Evolutionary conservation across 352 stramenopile genomes (phyloP), one percentile per base, ranked within the genome.

Genomic region (Blastocystis sp.): DNA sequence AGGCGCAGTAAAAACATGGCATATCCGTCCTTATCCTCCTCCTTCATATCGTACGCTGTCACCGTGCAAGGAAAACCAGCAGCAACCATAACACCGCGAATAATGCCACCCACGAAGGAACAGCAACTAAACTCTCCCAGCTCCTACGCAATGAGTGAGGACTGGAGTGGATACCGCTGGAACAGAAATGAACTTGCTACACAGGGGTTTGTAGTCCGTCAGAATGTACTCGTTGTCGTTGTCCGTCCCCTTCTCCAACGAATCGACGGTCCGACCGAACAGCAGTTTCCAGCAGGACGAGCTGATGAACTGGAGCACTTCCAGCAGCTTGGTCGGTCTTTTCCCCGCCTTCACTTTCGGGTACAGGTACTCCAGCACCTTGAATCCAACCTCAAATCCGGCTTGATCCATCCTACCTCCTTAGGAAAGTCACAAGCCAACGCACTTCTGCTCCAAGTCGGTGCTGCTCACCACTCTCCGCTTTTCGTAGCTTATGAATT

Each of bases 51-150:
- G 29, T 85, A 85, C 4, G 74, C 74, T 3, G 74, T 85, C 31
- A 85, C 74, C 9, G 74, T 51, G 41, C 74, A 85, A n/a, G 74
- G 74, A 85, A 67, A 85, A 51, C 74, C 74, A 24, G 74, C 74
- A 4, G 51, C 45, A 55, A 69, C 50, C 60, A 85, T 67, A n/a
- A 85, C 29, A n/a, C 74, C 74, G 19, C 74, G 74, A 39, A 85
- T 85, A 6, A 85, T 85, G 1, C 74, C 74, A 29, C 74, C 74
- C 31, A 85, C 74, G 70, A 70, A 85, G 1, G 74, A 85, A 26
- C 74, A 85, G 55, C 74, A 85, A 69, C 74, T 85, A 39, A 85
- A 85, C 74, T 85, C 74, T 26, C 74, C 74, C n/a, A 85, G 61
- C 26, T 85, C 74, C 55, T 77, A 77, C 0, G 33, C 10, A n/a